A percentile compares a stretch with the other conserved stretches of the same genome.
Evolutionary conservation across 352 stramenopile species (phyloP).

Genomic region (Pythium aquatile): DNA sequence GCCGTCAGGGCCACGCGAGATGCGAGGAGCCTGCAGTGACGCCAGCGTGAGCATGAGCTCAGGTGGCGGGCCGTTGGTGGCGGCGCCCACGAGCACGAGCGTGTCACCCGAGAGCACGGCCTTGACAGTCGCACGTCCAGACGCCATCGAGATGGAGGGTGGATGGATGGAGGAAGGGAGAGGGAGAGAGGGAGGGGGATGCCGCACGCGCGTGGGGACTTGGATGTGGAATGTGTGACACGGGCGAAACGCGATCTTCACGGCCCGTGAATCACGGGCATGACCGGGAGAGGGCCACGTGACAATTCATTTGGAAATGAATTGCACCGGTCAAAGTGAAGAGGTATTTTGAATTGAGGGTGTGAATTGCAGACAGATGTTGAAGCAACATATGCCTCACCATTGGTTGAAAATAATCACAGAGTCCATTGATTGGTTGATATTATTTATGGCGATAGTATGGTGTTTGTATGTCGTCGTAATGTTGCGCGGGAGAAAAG

Average conservation of each 20-base stretch:
- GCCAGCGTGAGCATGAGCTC: conserved; percentile 97
- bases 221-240: conserved; percentile 22
- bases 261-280: neutral
- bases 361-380: conserved; percentile 20
- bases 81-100: conserved; percentile 92
- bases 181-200: conserved; percentile 12
- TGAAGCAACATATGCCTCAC: conserved; percentile 7
- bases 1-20: conserved; percentile 71
- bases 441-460: neutral
- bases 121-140: conserved; percentile 94
- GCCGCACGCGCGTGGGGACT: conserved; percentile 16
- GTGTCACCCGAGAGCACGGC: conserved; percentile 97
- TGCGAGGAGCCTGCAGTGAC: conserved; percentile 92
- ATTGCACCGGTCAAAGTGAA: conserved; percentile 1
- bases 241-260: conserved; percentile 14
- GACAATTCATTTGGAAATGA: conserved; percentile 19
- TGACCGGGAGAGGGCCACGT: conserved; percentile 12
- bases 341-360: conserved; percentile 8
- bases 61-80: conserved; percentile 81
- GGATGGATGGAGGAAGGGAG: conserved; percentile 9
- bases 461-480: conserved; percentile 13
- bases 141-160: conserved; percentile 50
- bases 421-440: conserved; percentile 14
- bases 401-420: conserved; percentile 2
- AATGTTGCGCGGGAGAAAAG: conserved; percentile 24